These are phyloP conservation scores for Phyllosticta citriasiana DNA, from an alignment of 2,329 filamentous ascomycete genomes.

Conservation along the genomic window DNA sequence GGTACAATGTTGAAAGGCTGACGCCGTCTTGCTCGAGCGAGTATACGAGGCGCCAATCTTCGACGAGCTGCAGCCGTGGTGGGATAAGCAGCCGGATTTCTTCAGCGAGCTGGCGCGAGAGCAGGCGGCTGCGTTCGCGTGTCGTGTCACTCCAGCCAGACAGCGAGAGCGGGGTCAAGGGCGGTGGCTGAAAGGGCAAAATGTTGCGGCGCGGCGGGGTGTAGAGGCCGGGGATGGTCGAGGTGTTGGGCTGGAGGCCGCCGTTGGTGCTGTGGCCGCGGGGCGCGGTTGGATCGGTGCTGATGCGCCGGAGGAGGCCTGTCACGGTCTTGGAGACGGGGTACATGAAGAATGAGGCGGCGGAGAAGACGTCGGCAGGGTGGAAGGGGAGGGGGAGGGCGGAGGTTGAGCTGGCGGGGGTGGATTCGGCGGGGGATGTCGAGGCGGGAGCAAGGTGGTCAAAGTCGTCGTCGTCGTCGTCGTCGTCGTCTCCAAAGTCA, in stretches of 20 bases:
- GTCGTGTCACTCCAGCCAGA: conserved; percentile 55
- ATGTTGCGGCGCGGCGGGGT: conserved; percentile 51
- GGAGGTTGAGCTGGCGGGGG: background rate
- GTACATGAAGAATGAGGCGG: conserved; percentile 38
- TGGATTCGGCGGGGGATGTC: background rate
- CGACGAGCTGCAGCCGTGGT: conserved; percentile 73
- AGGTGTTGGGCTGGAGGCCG: conserved; percentile 3
- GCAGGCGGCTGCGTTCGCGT: conserved; percentile 49
- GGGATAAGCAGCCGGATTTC: conserved; percentile 87
- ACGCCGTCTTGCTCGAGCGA: conserved; percentile 88
- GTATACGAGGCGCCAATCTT: conserved; percentile 79
- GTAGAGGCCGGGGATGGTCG: conserved; percentile 49
- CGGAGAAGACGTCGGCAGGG: conserved; percentile 11
- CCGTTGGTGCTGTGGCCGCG: conserved; percentile 13
- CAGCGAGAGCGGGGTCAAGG: conserved; percentile 70
- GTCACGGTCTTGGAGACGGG: conserved; percentile 40
- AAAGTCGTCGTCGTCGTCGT: background rate
- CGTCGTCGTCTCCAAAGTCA: background rate
- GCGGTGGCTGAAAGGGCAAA: conserved; percentile 78
- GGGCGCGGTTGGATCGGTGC: conserved; percentile 30
- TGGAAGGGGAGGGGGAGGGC: background rate
- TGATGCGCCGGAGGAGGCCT: conserved; percentile 38
- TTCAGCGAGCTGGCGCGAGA: conserved; percentile 69
- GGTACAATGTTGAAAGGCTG: conserved; percentile 76
- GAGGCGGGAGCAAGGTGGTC: background rate